Evolutionary conservation across 495 filamentous ascomycete genomes (phyloP).

Genomic region (Clohesyomyces aquaticus): DNA sequence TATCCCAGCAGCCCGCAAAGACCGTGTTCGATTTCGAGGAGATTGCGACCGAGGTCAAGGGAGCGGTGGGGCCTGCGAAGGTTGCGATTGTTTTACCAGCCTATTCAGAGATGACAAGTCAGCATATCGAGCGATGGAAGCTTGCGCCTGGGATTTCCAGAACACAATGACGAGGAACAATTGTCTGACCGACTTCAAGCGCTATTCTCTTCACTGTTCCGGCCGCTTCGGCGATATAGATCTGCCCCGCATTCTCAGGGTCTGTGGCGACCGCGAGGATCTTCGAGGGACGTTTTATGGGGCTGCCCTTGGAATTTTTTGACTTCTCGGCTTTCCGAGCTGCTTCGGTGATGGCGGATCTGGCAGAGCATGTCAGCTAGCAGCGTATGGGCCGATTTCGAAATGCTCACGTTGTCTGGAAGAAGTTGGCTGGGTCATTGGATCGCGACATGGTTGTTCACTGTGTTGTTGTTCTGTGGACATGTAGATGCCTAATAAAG

Average conservation of each 20-base stretch:
- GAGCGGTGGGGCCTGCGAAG: constrained; percentile 76
- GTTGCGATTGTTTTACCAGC: constrained; percentile 47
- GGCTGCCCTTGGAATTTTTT: constrained; percentile 78
- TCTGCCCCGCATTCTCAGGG: constrained; percentile 60
- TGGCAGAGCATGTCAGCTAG: not conserved
- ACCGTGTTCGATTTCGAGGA: constrained; percentile 58
- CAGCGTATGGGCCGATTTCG: constrained; percentile 1
- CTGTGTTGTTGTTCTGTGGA: constrained; percentile 16
- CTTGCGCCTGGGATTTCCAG: not conserved
- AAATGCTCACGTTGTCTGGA: constrained; percentile 77
- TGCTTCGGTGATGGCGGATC: constrained; percentile 67
- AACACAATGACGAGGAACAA: constrained; percentile 1
- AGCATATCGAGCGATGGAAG: not conserved
- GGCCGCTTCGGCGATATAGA: constrained; percentile 83
- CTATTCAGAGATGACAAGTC: constrained; percentile 20
- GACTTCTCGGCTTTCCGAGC: constrained; percentile 78
- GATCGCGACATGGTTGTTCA: constrained; percentile 62
- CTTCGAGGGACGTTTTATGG: constrained; percentile 81
- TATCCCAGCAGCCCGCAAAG: constrained; percentile 94
- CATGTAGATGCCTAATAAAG: no score
- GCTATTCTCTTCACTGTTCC: constrained; percentile 73
- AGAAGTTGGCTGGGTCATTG: constrained; percentile 74
- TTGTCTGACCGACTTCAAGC: constrained; percentile 70
- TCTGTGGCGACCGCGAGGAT: constrained; percentile 76
- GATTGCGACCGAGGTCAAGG: constrained; percentile 76